phyloP scores from a whole-genome alignment of 208 protist genomes.

The Strigomonas culicis region DNA sequence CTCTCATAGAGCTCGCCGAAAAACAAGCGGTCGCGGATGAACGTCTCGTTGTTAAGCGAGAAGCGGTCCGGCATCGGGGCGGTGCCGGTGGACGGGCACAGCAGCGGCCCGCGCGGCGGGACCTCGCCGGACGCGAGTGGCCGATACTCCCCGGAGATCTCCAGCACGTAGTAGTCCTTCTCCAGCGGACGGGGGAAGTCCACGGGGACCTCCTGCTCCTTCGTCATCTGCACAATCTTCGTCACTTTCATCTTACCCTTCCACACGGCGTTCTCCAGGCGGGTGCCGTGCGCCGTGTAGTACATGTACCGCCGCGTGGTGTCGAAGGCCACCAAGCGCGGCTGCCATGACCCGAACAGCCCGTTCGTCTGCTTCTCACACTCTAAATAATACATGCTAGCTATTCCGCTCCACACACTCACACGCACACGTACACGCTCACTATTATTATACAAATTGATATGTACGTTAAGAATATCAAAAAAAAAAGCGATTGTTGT shows the following conservation, averaged over 20 bases:
- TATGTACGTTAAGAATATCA: too few relatives aligned
- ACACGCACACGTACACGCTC: too few relatives aligned
- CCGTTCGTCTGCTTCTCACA: conserved; percentile 46
- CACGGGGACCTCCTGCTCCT: neutral
- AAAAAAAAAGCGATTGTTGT: neutral
- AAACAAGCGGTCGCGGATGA: conserved; percentile 19
- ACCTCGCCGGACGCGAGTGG: conserved; percentile 12
- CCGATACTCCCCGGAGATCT: conserved; percentile 19
- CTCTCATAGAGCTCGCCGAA: conserved; percentile 30
- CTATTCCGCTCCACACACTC: too few relatives aligned
- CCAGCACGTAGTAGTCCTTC: conserved; percentile 23
- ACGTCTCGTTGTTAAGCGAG: neutral
- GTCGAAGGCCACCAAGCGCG: conserved; percentile 35
- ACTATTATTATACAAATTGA: too few relatives aligned
- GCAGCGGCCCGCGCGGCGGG: conserved; percentile 15
- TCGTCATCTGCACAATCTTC: conserved; percentile 19
- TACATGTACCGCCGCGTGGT: conserved; percentile 28
- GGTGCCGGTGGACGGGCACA: conserved; percentile 24
- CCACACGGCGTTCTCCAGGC: neutral
- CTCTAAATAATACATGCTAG: conserved; percentile 49
- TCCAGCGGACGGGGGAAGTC: conserved; percentile 18
- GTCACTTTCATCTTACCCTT: conserved; percentile 18
- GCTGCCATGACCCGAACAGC: conserved; percentile 42
- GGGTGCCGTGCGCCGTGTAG: conserved; percentile 14
- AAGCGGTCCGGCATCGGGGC: conserved; percentile 32